Evolutionary conservation across 208 protist genomes (phyloP).

Genomic region (Crithidia mellificae): DNA sequence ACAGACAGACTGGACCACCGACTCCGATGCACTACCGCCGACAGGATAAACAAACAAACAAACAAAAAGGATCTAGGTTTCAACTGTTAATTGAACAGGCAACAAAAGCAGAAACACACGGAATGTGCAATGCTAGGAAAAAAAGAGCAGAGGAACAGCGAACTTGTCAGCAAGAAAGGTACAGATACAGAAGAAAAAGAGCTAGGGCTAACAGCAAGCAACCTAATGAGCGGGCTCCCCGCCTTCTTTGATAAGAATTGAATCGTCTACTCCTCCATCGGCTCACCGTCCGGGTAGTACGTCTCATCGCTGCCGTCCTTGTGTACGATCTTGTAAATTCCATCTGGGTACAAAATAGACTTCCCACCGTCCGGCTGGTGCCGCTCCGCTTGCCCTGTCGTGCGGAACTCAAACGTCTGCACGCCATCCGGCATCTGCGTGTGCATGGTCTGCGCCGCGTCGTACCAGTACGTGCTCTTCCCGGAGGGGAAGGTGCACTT

Average conservation of each 20-base stretch:
- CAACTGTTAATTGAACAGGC: too few relatives aligned
- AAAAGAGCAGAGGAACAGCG: too few relatives aligned
- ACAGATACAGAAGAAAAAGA: neutral
- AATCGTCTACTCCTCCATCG: conserved; percentile 31
- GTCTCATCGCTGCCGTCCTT: conserved; percentile 85
- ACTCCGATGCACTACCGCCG: too few relatives aligned
- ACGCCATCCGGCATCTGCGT: conserved; percentile 84
- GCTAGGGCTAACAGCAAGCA: too few relatives aligned
- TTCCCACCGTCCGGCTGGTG: conserved; percentile 90
- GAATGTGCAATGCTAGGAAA: too few relatives aligned
- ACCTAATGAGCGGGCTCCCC: too few relatives aligned
- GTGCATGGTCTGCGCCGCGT: conserved; percentile 90
- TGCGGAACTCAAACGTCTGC: conserved; percentile 90
- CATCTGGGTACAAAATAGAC: conserved; percentile 94
- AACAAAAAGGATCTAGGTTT: too few relatives aligned
- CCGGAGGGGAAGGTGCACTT: conserved; percentile 90
- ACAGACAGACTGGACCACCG: too few relatives aligned
- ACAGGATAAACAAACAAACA: too few relatives aligned
- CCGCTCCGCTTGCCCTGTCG: conserved; percentile 88
- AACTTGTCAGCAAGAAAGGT: too few relatives aligned
- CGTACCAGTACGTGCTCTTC: conserved; percentile 93
- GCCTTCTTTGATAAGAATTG: neutral
- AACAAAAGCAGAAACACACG: too few relatives aligned
- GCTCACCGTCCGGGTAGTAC: conserved; percentile 60
- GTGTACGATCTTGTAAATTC: conserved; percentile 87